Base-by-base conservation (phyloP, 306 rosid species). In the Hylodesmum podocarpum region DNA sequence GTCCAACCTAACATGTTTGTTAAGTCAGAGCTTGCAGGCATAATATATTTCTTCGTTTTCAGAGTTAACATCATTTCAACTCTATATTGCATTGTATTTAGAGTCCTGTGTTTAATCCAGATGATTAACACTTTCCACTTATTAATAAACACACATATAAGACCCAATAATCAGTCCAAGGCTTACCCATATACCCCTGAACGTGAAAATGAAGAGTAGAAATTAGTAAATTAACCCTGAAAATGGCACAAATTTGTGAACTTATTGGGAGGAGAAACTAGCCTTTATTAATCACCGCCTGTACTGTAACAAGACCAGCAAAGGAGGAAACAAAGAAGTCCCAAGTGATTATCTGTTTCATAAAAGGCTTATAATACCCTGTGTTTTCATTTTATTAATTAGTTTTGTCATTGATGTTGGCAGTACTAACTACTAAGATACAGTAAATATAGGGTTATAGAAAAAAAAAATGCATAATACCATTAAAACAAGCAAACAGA, bases 311-410 rank as follows among this genome's bases (percentile, higher is more conserved):
- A 25, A 12, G 18, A 37, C 46, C 41, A 27, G 15, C 13, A 70
- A 71, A n/a, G 9, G 57, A 50, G 19, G 40, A 62, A 69, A 77
- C 24, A 54, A 39, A 67, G 19, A 66, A 12, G 68, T 27, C 68
- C n/a, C 24, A 18, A 28, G 68, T 49, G 46, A 69, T 68, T 55
- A 43, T 54, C 36, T 57, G 21, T 57, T 57, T 64, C 25, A 55
- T 41, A 67, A 54, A 39, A 44, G 14, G 16, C 5, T 36, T 53
- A 14, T 59, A 31, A 14, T 59, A 31, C 66, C n/a, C 41, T 2
- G 10, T 34, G 21, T 66, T 15, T 44, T 51, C 15, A 36, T 37
- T 53, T 50, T 40, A 51, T 50, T 53, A 25, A 34, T 46, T 44
- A 33, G 28, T 47, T n/a, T 37, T 62, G 72, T 31, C 47, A 50